A percentile compares a stretch with the other conserved stretches of the same genome.
These are phyloP conservation scores for Yueomyces sp. DNA, from an alignment of 1,139 yeast species.

Conservation along the genomic window DNA sequence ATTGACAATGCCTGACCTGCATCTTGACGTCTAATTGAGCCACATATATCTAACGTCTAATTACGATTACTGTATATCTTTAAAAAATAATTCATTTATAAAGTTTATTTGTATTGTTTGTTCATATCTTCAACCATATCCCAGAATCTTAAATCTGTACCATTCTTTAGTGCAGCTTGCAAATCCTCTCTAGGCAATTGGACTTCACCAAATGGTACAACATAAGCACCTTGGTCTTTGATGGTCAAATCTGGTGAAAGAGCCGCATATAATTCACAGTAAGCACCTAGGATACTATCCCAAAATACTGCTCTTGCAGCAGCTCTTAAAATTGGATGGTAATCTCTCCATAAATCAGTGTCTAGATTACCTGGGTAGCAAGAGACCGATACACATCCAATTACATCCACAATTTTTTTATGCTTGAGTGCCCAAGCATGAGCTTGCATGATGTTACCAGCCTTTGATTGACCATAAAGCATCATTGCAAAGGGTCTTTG, in stretches of 20 bases:
- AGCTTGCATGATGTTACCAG: constrained; percentile 31
- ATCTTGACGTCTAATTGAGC: no score
- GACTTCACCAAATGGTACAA: constrained; percentile 21
- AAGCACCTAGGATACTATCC: constrained; percentile 28
- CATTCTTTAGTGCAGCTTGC: constrained; percentile 14
- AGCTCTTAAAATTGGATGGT: constrained; percentile 4
- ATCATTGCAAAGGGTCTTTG: constrained; percentile 9
- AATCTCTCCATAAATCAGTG: constrained; percentile 30
- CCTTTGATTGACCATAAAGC: constrained; percentile 35
- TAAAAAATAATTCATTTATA: no score
- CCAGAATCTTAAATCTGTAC: constrained; percentile 16
- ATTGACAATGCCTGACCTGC: no score
- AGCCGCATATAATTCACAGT: constrained; percentile 26
- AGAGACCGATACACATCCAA: constrained; percentile 27
- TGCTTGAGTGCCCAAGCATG: constrained; percentile 29
- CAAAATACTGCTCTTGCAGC: constrained; percentile 8
- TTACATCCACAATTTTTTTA: constrained; percentile 16
- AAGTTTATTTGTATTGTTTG: neutral
- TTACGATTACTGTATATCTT: no score
- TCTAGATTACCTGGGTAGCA: constrained; percentile 35
- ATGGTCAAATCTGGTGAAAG: constrained; percentile 27
- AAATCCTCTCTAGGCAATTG: constrained; percentile 20
- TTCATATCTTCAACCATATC: constrained; percentile 13
- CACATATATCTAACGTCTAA: no score
- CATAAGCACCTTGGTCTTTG: constrained; percentile 25